Base-by-base conservation (phyloP, 257 asterid genomes). In the Solanum appendiculatum region DNA sequence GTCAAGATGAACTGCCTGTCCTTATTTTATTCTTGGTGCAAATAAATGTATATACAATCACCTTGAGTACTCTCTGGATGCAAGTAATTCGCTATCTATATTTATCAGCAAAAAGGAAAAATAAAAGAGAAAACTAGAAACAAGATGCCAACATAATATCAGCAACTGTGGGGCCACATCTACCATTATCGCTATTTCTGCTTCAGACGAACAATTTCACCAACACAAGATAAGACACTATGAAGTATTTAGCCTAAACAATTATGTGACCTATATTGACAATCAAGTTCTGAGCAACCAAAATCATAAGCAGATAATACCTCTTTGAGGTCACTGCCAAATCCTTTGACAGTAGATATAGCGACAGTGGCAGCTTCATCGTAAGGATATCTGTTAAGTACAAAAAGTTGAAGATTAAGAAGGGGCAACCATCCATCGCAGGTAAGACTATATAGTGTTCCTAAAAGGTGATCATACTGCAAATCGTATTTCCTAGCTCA, bases 311-410 rank as follows among this genome's bases (percentile, higher is more conserved):
- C 29, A 73, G 27, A 84, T 42, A 80, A 42, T 94, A 97, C 99
- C 98, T 96, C 98, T 90, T 93, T 95, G 85, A 96, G 87, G 86
- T 93, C 92, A 86, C 91, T 92, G 5, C 92, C 92, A 86, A 82
- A 93, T 91, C 92, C 98, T 92, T 90, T 94, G 70, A 95, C 85
- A 3, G 99, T 91, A 72, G 98, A 93, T 88, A 97, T 89, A 87
- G 99, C 98, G 89, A 96, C 97, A 46, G 92, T 75, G 82, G 99
- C 99, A 89, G 99, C 99, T 92, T 96, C 97, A 86, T 95, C 95
- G 72, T 36, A 94, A 69, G 99, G 99, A 90, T 97, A 97, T 70
- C 99, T 97, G 93, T 84, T 80, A 51, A 51, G 64, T 42, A 23
- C 51, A 27, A 23, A n/a, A 64, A n/a, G 23, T 40, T 3, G 82